Evolutionary conservation across 2,329 filamentous ascomycete genomes (phyloP).

Genomic region (Teratosphaeriaceae sp.): DNA sequence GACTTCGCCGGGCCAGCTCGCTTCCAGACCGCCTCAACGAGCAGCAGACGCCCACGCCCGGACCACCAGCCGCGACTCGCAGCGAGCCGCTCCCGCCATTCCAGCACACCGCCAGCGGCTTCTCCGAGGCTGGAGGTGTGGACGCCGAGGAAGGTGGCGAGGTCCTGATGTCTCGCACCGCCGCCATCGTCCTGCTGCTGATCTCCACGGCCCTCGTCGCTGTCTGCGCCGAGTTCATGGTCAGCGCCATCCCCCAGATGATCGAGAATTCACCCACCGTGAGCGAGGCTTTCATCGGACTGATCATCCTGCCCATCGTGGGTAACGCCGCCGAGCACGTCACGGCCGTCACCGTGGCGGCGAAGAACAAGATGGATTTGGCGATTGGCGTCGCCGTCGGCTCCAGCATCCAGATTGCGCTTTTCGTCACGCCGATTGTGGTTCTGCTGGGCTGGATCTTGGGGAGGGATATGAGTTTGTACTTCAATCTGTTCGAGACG

Average conservation of each 20-base stretch:
- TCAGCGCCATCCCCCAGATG: slow-evolving; percentile 64
- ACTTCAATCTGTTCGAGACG: slow-evolving; percentile 57
- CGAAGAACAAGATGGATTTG: slow-evolving; percentile 81
- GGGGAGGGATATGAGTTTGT: slow-evolving; percentile 61
- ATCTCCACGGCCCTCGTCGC: slow-evolving; percentile 53
- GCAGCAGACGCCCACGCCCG: slow-evolving; percentile 15
- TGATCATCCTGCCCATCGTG: slow-evolving; percentile 77
- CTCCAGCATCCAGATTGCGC: slow-evolving; percentile 71
- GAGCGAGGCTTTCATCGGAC: slow-evolving; percentile 68
- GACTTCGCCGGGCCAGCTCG: slow-evolving; percentile 66
- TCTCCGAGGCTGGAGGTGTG: slow-evolving; percentile 8
- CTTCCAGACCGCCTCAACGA: slow-evolving; percentile 61
- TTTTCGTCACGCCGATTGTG: slow-evolving; percentile 71
- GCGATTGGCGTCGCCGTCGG: slow-evolving; percentile 76
- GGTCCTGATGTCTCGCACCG: slow-evolving; percentile 49
- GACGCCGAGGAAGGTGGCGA: slow-evolving; percentile 26
- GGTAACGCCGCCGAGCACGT: slow-evolving; percentile 78
- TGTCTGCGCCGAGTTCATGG: slow-evolving; percentile 64
- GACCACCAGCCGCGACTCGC: slow-evolving; percentile 4
- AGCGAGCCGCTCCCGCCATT: slow-evolving; percentile 24
- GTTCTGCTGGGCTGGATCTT: slow-evolving; percentile 75
- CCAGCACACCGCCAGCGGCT: slow-evolving; percentile 12
- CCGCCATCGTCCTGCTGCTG: slow-evolving; percentile 49
- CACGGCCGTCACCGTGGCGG: slow-evolving; percentile 70
- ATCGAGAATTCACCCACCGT: slow-evolving; percentile 52